Evolutionary conservation across 1,284 basidiomycete species (phyloP).

Genomic region (Ceratobasidium sp.): DNA sequence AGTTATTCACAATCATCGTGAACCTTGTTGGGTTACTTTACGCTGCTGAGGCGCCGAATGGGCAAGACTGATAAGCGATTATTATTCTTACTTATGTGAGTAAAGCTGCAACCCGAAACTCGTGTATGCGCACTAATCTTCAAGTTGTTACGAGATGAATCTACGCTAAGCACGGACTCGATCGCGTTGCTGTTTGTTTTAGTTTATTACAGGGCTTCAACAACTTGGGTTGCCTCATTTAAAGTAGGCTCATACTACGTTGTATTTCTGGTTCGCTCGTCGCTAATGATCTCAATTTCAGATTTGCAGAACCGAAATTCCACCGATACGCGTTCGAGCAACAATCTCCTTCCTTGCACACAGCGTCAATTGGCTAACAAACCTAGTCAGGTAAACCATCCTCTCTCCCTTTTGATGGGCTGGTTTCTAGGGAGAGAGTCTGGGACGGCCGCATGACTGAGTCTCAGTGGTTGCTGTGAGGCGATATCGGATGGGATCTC

Average conservation of each 20-base stretch:
- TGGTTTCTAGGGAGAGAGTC: no score
- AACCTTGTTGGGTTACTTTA: conserved; percentile 60
- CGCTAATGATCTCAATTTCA: conserved; percentile 46
- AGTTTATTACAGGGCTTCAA: conserved; percentile 51
- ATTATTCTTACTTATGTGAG: conserved; percentile 60
- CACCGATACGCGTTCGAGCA: conserved; percentile 57
- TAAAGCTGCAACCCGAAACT: neutral
- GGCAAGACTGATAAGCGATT: conserved; percentile 57
- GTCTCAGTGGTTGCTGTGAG: no score
- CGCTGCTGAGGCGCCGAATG: conserved; percentile 53
- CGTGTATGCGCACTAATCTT: neutral
- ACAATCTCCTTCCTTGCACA: conserved; percentile 57
- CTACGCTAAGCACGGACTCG: neutral
- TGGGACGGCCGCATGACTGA: no score
- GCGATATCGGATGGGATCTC: no score
- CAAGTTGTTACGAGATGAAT: conserved; percentile 38
- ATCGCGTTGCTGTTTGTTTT: conserved; percentile 54
- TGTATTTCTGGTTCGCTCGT: neutral
- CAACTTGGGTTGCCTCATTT: conserved; percentile 56
- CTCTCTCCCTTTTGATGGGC: no score
- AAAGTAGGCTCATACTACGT: conserved; percentile 36
- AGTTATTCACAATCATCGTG: conserved; percentile 47
- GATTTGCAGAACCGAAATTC: conserved; percentile 58
- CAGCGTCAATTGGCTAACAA: conserved; percentile 59
- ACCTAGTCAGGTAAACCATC: no score